Evolutionary conservation across 345 rosid genomes (phyloP), one percentile per base, ranked within the genome.

Genomic region (Bruguiera gymnorhiza): DNA sequence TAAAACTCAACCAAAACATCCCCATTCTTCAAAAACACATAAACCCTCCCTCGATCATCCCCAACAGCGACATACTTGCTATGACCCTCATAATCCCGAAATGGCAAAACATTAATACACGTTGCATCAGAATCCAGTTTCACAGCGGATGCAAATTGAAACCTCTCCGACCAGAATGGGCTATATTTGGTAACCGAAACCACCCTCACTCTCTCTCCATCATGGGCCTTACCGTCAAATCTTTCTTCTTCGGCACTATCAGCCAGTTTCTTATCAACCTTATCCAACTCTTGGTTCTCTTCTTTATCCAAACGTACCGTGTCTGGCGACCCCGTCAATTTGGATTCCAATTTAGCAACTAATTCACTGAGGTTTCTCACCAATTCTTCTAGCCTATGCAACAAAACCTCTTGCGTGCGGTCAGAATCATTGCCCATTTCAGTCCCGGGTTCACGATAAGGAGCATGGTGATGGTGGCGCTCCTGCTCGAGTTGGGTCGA

Each of bases 11-110:
- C 78, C 68, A 80, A 77, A 72, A 90, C 87, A 80, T 95, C 97
- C 24, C 98, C 99, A 73, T 83, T 92, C 70, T 92, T 87, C 74
- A 77, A 73, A 66, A 95, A 75, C 78, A 92, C 89, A 75, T 82
- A 89, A 64, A 92, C 77, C 69, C 76, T 84, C 63, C 99, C 99
- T 71, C 73, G 82, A 36, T 86, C 87, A 81, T 95, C 97, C 7
- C 99, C 99, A 63, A 95, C 84, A 26, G 94, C 94, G 39, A 92
- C 83, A 72, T 95, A 95, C 87, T 87, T 95, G 71, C 91, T 83
- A 27, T 85, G 79, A 66, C 99, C 98, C 75, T 90, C 94, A 46
- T 66, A 76, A 81, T 92, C 98, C 57, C 87, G 85, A 70, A 85
- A 90, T 1, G 98, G 99, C 72, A 95, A 82, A 62, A 92, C 86